Evolutionary conservation across 208 protist genomes (phyloP).

Genomic region (Wallacemonas rigidus): DNA sequence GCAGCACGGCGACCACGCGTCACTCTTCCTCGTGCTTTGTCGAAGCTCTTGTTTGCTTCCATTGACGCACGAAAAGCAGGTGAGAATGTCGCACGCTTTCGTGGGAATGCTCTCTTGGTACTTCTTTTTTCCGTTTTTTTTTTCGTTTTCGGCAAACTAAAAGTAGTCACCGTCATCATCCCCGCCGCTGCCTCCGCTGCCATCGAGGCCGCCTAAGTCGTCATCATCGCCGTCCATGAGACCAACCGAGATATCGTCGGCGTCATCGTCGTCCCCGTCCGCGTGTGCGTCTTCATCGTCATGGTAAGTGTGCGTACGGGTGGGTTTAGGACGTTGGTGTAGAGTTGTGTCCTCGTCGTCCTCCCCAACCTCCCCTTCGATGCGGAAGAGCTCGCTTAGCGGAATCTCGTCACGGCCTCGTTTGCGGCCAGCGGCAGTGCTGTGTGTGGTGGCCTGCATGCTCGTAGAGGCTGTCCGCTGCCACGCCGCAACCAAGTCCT

Average conservation of each 20-base stretch:
- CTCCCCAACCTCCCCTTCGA: conserved; percentile 25
- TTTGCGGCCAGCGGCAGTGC: conserved; percentile 2
- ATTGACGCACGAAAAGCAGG: too few relatives aligned
- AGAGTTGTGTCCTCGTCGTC: conserved; percentile 24
- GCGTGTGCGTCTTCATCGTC: conserved; percentile 21
- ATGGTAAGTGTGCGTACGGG: conserved; percentile 2
- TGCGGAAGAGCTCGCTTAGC: conserved; percentile 15
- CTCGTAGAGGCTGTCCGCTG: neutral
- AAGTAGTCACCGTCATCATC: conserved; percentile 57
- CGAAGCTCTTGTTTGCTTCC: too few relatives aligned
- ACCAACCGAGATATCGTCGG: conserved; percentile 46
- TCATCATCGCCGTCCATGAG: conserved; percentile 64
- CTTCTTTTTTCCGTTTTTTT: too few relatives aligned
- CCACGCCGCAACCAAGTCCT: neutral
- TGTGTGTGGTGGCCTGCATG: neutral
- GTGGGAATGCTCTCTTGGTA: too few relatives aligned
- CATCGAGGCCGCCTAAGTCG: conserved; percentile 48
- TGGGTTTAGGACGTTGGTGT: neutral
- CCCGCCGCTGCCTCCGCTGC: conserved; percentile 36
- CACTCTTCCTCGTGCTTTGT: too few relatives aligned
- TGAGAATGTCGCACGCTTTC: too few relatives aligned
- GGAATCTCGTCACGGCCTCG: conserved; percentile 14
- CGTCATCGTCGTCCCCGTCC: conserved; percentile 35
- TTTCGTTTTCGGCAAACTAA: conserved; percentile 15
- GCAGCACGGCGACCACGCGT: too few relatives aligned